Percentiles rank a stretch among this genome's conserved stretches.
phyloP scores from a whole-genome alignment of 768 basidiomycete species.

The Lepiota subincarnata region DNA sequence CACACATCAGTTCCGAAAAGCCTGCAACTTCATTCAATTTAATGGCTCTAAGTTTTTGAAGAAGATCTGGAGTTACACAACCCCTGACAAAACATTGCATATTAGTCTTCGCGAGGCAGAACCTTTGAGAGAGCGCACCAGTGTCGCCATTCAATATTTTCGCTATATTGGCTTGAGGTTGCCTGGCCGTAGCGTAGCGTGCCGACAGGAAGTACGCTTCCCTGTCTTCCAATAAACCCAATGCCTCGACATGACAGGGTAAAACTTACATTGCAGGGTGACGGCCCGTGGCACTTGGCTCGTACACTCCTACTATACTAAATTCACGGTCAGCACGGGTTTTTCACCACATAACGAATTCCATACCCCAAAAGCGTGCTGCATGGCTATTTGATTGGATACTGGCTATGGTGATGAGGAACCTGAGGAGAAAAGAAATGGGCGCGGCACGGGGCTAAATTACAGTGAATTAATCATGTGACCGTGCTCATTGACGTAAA shows the following conservation, averaged over 20 bases:
- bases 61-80: slow-evolving; percentile 60
- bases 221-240: slow-evolving; percentile 14
- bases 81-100: slow-evolving; percentile 42
- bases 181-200: slow-evolving; percentile 63
- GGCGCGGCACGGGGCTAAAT: not conserved
- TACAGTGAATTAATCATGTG: no score
- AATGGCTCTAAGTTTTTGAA: slow-evolving; percentile 43
- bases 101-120: not conserved
- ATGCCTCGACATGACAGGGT: not conserved
- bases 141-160: slow-evolving; percentile 72
- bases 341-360: not conserved
- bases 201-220: slow-evolving; percentile 50
- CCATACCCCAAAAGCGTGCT: slow-evolving; percentile 12
- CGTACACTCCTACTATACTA: slow-evolving; percentile 72
- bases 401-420: not conserved
- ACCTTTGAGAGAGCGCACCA: slow-evolving; percentile 42
- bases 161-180: slow-evolving; percentile 42
- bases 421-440: not conserved
- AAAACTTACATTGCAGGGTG: slow-evolving; percentile 46
- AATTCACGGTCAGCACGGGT: not conserved
- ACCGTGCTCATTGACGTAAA: no score
- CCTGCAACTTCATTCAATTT: slow-evolving; percentile 43
- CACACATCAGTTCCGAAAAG: slow-evolving; percentile 50
- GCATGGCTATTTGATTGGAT: slow-evolving; percentile 3
- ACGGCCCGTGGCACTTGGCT: slow-evolving; percentile 64